These are phyloP conservation scores for Musa itinerans DNA, from an alignment of 176 grass and related monocot genomes.

Conservation along the genomic window DNA sequence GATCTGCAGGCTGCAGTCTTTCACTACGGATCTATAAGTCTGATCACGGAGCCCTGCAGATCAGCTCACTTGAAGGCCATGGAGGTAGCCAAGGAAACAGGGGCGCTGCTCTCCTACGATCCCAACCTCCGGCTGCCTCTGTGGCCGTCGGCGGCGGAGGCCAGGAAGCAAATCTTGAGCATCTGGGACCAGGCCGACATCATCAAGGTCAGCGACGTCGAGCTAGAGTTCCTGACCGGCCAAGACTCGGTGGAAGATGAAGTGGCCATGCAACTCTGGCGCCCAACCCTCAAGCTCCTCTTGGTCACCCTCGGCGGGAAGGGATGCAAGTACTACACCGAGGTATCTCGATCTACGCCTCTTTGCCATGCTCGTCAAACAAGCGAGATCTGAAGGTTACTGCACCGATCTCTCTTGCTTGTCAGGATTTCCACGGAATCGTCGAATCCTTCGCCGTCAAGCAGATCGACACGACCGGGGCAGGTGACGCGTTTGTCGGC, in stretches of 20 bases:
- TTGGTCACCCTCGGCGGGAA: background rate
- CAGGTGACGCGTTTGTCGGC: background rate
- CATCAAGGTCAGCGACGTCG: background rate
- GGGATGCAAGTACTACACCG: background rate
- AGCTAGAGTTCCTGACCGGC: too few relatives aligned
- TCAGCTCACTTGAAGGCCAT: too few relatives aligned
- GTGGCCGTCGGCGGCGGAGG: background rate
- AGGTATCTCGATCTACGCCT: background rate
- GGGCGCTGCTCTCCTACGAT: background rate
- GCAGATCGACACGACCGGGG: background rate
- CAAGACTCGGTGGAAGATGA: background rate
- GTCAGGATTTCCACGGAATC: background rate
- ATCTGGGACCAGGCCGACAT: background rate
- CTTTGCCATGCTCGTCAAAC: background rate
- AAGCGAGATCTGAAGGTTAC: background rate
- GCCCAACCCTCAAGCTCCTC: background rate
- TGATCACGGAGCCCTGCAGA: too few relatives aligned
- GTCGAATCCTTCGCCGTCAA: background rate
- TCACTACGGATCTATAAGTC: too few relatives aligned
- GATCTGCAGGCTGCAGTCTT: too few relatives aligned
- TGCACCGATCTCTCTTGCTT: background rate
- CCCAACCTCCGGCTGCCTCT: background rate
- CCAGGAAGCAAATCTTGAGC: background rate
- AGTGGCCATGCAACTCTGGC: background rate
- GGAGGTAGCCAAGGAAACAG: background rate